Evolutionary conservation across 1,284 basidiomycete genomes (phyloP), one percentile per base, ranked within the genome.

Genomic region (Phlebopus sp.): DNA sequence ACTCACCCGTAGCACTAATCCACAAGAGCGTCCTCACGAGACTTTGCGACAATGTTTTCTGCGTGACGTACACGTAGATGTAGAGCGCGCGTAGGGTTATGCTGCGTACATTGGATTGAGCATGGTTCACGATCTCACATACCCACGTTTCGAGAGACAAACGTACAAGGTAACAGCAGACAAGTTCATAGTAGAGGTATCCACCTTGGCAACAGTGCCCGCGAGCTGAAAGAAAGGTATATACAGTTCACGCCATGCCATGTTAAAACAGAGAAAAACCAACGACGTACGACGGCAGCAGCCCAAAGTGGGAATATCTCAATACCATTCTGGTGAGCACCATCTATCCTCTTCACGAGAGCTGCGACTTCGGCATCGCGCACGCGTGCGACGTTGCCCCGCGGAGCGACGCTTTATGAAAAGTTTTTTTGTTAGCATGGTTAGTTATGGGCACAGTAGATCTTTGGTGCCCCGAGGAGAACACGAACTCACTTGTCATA

Each of bases 301-400:
- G 61, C 56, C 63, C 70, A 74, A 10, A 72, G 55, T 6, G 71
- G 67, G 27, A 70, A 59, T 13, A 49, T 57, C 50, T 73, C 71
- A 19, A 61, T 55, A 2, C 69, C 70, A 44, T 74, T 73, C 69
- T 71, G 31, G 47, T 73, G 71, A 6, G 71, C 69, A 10, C 62
- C 70, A 31, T 71, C 69, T 62, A 72, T 66, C n/a, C 70, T 60
- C 38, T 59, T 54, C 3, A 67, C 58, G 4, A 58, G 62, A 2
- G 64, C 67, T 18, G 57, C 56, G 1, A 70, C 23, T 10, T 64
- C 60, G 6, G 64, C 55, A 5, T 64, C 47, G 15, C 34, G 30
- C 32, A 67, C 44, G 7, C 55, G 55, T 1, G 52, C 51, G 2
- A 60, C 35, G 42, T 64, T 69, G 11, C 36, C 51, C 17, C 70